Conservation (phyloP, 352 stramenopile species). For the Phytophthora pini region DNA sequence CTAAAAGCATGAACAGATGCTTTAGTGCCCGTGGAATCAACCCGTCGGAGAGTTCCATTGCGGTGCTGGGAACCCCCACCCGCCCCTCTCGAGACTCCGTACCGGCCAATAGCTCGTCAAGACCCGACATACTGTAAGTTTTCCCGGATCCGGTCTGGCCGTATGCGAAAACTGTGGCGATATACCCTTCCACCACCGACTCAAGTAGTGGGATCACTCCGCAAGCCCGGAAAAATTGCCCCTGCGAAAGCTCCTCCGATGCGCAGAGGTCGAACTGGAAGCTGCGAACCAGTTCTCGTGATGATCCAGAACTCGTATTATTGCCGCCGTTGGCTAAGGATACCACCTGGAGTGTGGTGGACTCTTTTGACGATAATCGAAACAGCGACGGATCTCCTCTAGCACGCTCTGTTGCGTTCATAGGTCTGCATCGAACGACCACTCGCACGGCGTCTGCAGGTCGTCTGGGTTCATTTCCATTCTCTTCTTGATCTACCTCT, state of each 20-base stretch:
- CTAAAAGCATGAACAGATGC: slow-evolving; percentile 65
- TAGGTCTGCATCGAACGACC: slow-evolving; percentile 66
- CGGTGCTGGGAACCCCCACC: slow-evolving; percentile 1
- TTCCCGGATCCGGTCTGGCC: slow-evolving; percentile 75
- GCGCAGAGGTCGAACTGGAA: slow-evolving; percentile 84
- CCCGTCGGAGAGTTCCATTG: slow-evolving; percentile 58
- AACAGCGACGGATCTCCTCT: slow-evolving; percentile 62
- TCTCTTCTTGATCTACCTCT: slow-evolving; percentile 2
- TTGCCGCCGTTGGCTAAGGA: slow-evolving; percentile 40
- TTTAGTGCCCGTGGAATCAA: slow-evolving; percentile 80
- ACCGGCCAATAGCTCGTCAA: slow-evolving; percentile 64
- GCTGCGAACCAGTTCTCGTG: slow-evolving; percentile 72
- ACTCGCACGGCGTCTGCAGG: slow-evolving; percentile 55
- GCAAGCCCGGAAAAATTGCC: slow-evolving; percentile 67
- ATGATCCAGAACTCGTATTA: slow-evolving; percentile 6
- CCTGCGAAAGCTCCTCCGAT: slow-evolving; percentile 62
- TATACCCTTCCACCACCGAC: slow-evolving; percentile 72
- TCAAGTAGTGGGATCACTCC: slow-evolving; percentile 68
- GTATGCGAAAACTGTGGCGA: slow-evolving; percentile 75
- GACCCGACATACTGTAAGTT: slow-evolving; percentile 83
- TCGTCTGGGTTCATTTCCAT: not conserved
- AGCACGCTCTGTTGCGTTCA: slow-evolving; percentile 57
- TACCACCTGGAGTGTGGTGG: slow-evolving; percentile 61
- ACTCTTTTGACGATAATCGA: slow-evolving; percentile 57
- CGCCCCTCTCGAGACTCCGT: slow-evolving; percentile 24